A percentile compares a stretch with the other conserved stretches of the same genome.
Evolutionary conservation across 495 filamentous ascomycete genomes (phyloP).

Genomic region (Zalerion maritima): DNA sequence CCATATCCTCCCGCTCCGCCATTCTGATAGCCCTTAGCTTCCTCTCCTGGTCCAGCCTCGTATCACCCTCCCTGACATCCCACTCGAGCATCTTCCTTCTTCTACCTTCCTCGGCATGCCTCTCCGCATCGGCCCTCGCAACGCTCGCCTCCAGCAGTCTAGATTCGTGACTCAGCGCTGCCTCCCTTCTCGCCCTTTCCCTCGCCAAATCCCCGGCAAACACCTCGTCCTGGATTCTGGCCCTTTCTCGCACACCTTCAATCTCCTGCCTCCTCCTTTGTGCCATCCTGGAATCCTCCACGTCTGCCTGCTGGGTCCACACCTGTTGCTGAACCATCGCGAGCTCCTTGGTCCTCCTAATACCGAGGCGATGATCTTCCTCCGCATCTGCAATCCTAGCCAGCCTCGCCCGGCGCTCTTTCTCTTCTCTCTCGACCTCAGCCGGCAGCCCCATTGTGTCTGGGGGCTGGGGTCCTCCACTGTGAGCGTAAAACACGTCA

Average conservation of each 20-base stretch:
- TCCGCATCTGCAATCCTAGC: slow-evolving; percentile 20
- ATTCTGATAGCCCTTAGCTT: slow-evolving; percentile 26
- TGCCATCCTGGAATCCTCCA: slow-evolving; percentile 31
- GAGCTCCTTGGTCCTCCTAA: slow-evolving; percentile 26
- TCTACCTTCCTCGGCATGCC: slow-evolving; percentile 21
- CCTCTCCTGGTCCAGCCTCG: slow-evolving; percentile 21
- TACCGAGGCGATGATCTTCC: slow-evolving; percentile 21
- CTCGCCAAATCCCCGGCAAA: slow-evolving; percentile 13
- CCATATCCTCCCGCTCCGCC: slow-evolving; percentile 27
- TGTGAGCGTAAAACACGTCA: slow-evolving; percentile 34
- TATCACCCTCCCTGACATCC: slow-evolving; percentile 19
- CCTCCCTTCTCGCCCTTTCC: slow-evolving; percentile 14
- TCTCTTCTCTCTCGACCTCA: slow-evolving; percentile 27
- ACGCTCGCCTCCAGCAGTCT: slow-evolving; percentile 23
- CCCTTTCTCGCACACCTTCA: slow-evolving; percentile 17
- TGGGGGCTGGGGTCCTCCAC: slow-evolving; percentile 28
- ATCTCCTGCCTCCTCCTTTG: slow-evolving; percentile 16
- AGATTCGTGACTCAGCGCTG: slow-evolving; percentile 22
- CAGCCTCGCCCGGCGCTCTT: slow-evolving; percentile 23
- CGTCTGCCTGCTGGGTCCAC: slow-evolving; percentile 24
- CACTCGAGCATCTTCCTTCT: slow-evolving; percentile 20
- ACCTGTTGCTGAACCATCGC: slow-evolving; percentile 28
- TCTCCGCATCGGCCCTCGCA: slow-evolving; percentile 22
- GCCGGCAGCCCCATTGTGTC: slow-evolving; percentile 28
- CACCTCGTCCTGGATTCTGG: slow-evolving; percentile 21